Conservation (phyloP, 805 yeast genomes). For the Komagataella populi region DNA sequence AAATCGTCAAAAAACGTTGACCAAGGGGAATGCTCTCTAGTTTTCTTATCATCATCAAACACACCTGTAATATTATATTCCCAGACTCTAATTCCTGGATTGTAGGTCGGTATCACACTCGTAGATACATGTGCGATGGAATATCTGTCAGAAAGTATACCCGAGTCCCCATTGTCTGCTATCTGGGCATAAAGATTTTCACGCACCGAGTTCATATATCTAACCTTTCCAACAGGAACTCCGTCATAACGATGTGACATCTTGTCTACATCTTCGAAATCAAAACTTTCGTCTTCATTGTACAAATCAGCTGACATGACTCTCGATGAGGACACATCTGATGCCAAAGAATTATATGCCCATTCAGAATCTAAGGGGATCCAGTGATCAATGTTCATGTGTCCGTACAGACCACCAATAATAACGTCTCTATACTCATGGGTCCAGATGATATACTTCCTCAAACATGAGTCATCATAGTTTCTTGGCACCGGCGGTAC, state of each 20-base stretch:
- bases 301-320: background rate
- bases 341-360: constrained; percentile 35
- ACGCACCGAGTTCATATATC: constrained; percentile 45
- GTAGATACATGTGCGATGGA: constrained; percentile 58
- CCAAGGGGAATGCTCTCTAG: constrained; percentile 34
- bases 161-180: constrained; percentile 30
- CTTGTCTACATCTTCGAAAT: constrained; percentile 7
- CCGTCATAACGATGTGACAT: constrained; percentile 33
- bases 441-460: constrained; percentile 70
- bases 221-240: constrained; percentile 51
- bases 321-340: background rate
- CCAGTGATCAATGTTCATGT: constrained; percentile 83
- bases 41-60: constrained; percentile 7
- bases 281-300: constrained; percentile 6
- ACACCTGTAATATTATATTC: constrained; percentile 64
- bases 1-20: constrained; percentile 36
- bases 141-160: constrained; percentile 39
- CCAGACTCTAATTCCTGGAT: constrained; percentile 77
- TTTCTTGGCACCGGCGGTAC: constrained; percentile 81
- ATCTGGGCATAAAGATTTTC: constrained; percentile 36
- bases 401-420: constrained; percentile 76
- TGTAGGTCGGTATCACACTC: constrained; percentile 74
- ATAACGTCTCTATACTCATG: constrained; percentile 76
- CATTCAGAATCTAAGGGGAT: constrained; percentile 59
- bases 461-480: constrained; percentile 55